Conservation (phyloP, 202 grass and related monocot genomes). For the Zizania palustris region DNA sequence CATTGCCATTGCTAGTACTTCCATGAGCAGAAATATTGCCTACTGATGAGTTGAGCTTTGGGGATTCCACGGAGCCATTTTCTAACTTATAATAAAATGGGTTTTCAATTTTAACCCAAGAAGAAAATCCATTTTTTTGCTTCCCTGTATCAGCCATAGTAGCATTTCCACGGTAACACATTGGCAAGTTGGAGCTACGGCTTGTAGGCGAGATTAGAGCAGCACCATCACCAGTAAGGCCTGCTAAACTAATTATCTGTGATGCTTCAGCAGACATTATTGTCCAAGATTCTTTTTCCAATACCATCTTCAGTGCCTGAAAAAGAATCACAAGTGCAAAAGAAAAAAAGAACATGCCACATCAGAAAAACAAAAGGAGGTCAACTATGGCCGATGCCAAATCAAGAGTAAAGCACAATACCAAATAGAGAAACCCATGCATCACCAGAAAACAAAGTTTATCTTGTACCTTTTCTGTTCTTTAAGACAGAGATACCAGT, state of each 20-base stretch:
- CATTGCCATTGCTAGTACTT: constrained; percentile 51
- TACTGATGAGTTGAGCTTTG: constrained; percentile 51
- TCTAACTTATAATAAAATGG: constrained; percentile 75
- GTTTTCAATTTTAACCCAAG: constrained; percentile 75
- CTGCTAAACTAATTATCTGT: constrained; percentile 90
- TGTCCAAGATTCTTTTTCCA: constrained; percentile 93
- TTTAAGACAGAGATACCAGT: constrained; percentile 2
- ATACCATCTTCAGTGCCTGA: constrained; percentile 96
- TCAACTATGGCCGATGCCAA: constrained; percentile 28
- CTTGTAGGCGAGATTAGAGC: constrained; percentile 66
- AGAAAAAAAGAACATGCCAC: constrained; percentile 25
- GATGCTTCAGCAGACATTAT: constrained; percentile 80
- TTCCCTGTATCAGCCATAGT: constrained; percentile 48
- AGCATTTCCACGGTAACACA: constrained; percentile 56
- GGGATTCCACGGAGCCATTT: constrained; percentile 68
- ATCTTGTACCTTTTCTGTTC: background rate
- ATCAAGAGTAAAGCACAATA: constrained; percentile 21
- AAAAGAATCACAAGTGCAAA: constrained; percentile 31
- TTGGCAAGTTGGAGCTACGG: constrained; percentile 51
- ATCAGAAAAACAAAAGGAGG: constrained; percentile 13
- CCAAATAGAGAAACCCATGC: constrained; percentile 17
- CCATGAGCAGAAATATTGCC: constrained; percentile 47
- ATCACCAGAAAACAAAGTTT: constrained; percentile 30
- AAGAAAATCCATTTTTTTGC: constrained; percentile 68
- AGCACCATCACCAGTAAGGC: constrained; percentile 93